Evolutionary conservation across 257 asterid genomes (phyloP), one percentile per base, ranked within the genome.

Genomic region (Rubia yunnanensis): DNA sequence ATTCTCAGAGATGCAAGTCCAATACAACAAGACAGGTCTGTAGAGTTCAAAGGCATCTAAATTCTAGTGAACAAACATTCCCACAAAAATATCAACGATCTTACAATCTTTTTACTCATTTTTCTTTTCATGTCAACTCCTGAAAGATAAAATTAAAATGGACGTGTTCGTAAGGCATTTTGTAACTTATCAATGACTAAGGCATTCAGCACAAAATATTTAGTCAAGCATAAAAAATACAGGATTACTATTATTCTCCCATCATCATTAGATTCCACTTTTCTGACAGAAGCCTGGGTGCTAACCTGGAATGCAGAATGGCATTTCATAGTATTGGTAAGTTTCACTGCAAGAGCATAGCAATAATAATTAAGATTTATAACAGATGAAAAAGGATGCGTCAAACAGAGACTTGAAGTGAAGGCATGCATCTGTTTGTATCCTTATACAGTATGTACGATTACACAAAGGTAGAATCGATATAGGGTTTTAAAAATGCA

Each of bases 251-350:
- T 15, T 7, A 24, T 39, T 62, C 53, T 41, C 6, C 38, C 26
- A 46, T 27, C 5, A n/a, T 20, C 46, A 36, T 62, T 1, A 17
- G 44, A 27, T 62, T 61, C 48, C 63, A 69, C 23, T 64, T 31
- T 49, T 53, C 55, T 23, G 57, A 60, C 67, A 64, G 63, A 39
- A 74, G 74, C 70, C 76, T 68, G 77, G 59, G 62, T 58, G 78
- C 89, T 78, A 67, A 92, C 98, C 98, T 92, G 95, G 95, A 67
- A 13, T 85, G 85, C 97, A 92, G 85, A 89, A 92, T 74, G 91
- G 79, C 80, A 92, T 70, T 81, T 87, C 85, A 76, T 89, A 92
- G 77, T 83, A 89, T 68, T 77, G 78, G 83, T 89, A 89, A 54
- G 96, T 89, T 78, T 92, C 97, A 69, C 97, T 92, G 97, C 97